Conservation (phyloP, 805 yeast genomes). For the Starmerella khaoyaiensis region DNA sequence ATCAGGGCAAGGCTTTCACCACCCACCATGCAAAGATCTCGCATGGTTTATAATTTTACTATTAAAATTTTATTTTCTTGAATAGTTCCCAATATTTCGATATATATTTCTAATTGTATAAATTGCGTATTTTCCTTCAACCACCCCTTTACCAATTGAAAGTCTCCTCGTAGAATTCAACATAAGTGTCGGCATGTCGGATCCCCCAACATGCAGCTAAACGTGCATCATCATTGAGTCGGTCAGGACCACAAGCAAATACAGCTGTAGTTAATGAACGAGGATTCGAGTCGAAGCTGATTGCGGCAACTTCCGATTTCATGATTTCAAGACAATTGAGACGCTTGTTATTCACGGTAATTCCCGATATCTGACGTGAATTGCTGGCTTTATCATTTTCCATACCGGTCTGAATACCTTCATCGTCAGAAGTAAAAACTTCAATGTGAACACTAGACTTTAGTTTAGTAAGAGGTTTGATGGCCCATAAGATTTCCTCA, state of each 20-base stretch:
- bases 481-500: conserved; percentile 10
- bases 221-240: conserved; percentile 15
- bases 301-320: neutral
- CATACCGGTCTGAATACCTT: too few relatives aligned
- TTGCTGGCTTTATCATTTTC: too few relatives aligned
- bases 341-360: neutral
- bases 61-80: neutral
- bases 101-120: too few relatives aligned
- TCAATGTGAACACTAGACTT: neutral
- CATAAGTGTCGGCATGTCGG: conserved; percentile 4
- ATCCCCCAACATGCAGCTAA: conserved; percentile 15
- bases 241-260: conserved; percentile 18
- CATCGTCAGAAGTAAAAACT: neutral
- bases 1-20: neutral
- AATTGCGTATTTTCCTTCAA: too few relatives aligned
- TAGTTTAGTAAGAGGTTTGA: conserved; percentile 3
- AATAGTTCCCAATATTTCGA: neutral
- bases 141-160: conserved; percentile 12
- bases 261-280: conserved; percentile 10
- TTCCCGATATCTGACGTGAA: too few relatives aligned
- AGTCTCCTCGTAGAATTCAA: conserved; percentile 17
- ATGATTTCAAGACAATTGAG: conserved; percentile 3
- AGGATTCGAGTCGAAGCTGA: neutral
- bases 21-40: too few relatives aligned
- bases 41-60: neutral